Evolutionary conservation across 2,329 filamentous ascomycete genomes (phyloP).

Genomic region (Calonectria multiphialidica): DNA sequence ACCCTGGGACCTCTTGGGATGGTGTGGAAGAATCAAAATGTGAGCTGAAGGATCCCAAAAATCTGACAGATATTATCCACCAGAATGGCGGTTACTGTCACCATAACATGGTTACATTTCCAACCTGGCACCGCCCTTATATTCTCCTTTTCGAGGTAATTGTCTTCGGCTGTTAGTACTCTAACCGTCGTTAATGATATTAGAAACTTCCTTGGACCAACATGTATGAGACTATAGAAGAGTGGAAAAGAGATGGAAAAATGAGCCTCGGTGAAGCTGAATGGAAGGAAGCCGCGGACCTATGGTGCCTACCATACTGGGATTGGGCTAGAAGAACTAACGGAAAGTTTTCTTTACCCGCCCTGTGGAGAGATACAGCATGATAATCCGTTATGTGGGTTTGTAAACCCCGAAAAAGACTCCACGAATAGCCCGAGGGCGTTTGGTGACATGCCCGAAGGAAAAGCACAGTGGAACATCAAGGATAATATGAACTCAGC

Average conservation of each 20-base stretch:
- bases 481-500: background rate
- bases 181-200: background rate
- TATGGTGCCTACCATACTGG: background rate
- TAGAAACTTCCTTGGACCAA: background rate
- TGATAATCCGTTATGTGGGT: conserved; percentile 14
- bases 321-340: conserved; percentile 22
- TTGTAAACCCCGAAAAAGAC: conserved; percentile 26
- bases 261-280: background rate
- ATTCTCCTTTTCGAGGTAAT: background rate
- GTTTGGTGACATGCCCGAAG: conserved; percentile 25
- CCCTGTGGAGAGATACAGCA: too few species aligned
- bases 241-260: background rate
- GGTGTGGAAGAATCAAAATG: background rate
- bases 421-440: conserved; percentile 15
- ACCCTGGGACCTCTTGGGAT: conserved; percentile 26
- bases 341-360: too few species aligned
- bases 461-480: conserved; percentile 30
- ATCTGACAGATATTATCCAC: too few species aligned
- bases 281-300: background rate
- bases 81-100: conserved; percentile 19
- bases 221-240: background rate
- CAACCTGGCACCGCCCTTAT: background rate
- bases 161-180: background rate
- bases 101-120: conserved; percentile 11
- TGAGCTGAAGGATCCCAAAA: background rate